A percentile compares a stretch with the other conserved stretches of the same genome.
Evolutionary conservation across 352 stramenopile genomes (phyloP).

Genomic region (Globisporangium spinosum): DNA sequence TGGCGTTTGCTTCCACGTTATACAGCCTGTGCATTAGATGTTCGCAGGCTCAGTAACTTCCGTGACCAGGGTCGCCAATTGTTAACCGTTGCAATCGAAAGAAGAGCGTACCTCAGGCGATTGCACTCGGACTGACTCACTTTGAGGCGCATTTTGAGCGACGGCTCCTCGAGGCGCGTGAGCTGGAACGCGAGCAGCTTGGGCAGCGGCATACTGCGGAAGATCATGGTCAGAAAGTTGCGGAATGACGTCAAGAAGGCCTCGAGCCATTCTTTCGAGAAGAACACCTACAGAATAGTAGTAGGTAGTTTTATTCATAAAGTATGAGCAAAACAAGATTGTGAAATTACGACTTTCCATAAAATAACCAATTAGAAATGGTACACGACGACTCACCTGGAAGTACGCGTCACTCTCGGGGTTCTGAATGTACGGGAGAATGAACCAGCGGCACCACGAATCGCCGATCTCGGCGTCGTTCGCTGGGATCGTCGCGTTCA

Average conservation of each 20-base stretch:
- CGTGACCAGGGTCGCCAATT: background rate
- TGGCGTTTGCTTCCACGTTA: slow-evolving; percentile 43
- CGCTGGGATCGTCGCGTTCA: slow-evolving; percentile 41
- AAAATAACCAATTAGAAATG: background rate
- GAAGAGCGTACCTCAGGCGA: slow-evolving; percentile 35
- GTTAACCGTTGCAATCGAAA: background rate
- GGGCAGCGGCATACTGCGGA: slow-evolving; percentile 62
- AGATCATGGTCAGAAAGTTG: slow-evolving; percentile 80
- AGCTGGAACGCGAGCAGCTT: slow-evolving; percentile 79
- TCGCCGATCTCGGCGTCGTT: slow-evolving; percentile 23
- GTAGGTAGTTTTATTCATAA: too few relatives aligned
- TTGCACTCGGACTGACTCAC: slow-evolving; percentile 69
- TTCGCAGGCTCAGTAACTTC: background rate
- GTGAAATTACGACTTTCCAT: background rate
- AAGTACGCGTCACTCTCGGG: slow-evolving; percentile 75
- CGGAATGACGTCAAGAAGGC: slow-evolving; percentile 68
- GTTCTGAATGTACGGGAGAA: slow-evolving; percentile 72
- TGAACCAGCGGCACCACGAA: slow-evolving; percentile 81
- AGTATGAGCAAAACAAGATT: too few relatives aligned
- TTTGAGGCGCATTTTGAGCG: slow-evolving; percentile 63
- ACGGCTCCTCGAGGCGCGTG: slow-evolving; percentile 60
- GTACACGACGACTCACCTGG: slow-evolving; percentile 23
- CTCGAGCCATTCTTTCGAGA: slow-evolving; percentile 68
- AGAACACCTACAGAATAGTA: slow-evolving; percentile 34
- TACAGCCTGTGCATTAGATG: slow-evolving; percentile 22